These are phyloP conservation scores for Sphagnum tenellum DNA, from an alignment of 225 moss, liverwort and hornwort genomes.

Conservation along the genomic window DNA sequence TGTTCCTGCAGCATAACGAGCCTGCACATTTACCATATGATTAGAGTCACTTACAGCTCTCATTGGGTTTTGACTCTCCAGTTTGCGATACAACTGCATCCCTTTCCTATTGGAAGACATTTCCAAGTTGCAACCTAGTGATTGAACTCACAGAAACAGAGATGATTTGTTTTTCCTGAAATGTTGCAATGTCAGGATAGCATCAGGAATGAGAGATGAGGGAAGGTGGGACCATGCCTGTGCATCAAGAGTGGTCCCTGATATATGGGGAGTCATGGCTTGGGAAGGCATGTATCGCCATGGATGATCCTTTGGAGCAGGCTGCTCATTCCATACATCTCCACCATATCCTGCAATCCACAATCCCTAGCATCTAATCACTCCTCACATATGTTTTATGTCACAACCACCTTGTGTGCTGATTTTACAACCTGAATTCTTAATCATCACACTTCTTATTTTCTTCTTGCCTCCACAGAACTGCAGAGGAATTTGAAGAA, in stretches of 20 bases:
- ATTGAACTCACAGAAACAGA: background rate
- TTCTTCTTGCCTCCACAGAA: too few relatives aligned
- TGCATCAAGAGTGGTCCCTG: constrained; percentile 75
- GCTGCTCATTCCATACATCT: constrained; percentile 77
- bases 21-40: constrained; percentile 18
- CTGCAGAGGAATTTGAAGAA: too few relatives aligned
- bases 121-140: background rate
- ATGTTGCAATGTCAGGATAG: background rate
- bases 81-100: background rate
- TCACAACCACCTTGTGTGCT: too few relatives aligned
- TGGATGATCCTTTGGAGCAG: constrained; percentile 54
- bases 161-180: background rate
- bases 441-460: too few relatives aligned
- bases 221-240: constrained; percentile 22
- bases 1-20: constrained; percentile 46
- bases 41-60: background rate
- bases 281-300: constrained; percentile 71
- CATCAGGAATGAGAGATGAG: too few relatives aligned
- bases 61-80: background rate
- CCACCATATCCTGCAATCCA: constrained; percentile 53
- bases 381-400: background rate
- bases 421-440: too few relatives aligned
- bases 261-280: constrained; percentile 78
- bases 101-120: background rate
- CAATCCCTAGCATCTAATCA: background rate